Evolutionary conservation across 1,284 basidiomycete species (phyloP), one percentile per base, ranked within the genome.

Genomic region (Leucoagaricus sp.): DNA sequence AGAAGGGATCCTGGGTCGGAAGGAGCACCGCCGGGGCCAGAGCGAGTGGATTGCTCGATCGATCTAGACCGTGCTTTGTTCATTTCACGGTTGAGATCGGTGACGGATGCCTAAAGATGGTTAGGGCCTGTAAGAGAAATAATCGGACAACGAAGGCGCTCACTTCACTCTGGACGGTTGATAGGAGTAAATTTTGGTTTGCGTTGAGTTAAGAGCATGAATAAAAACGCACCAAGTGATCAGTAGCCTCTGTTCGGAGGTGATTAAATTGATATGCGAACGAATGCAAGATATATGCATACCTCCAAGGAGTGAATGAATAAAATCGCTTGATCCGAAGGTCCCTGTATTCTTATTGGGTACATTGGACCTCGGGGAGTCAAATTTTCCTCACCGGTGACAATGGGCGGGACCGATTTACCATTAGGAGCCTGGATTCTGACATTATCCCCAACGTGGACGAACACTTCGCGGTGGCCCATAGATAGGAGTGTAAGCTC

Each of bases 281-380:
- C n/a, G 41, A 9, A 31, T 23, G n/a, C 55, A n/a, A 17, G 13
- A 58, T 41, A 40, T 15, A n/a, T 17, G 62, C 82, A 36, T 62
- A 86, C 82, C 84, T 72, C 85, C 87, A 6, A 89, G 74, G 52
- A 89, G 71, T 59, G 88, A 91, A 66, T 91, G 86, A 48, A 90
- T 85, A 66, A 96, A 96, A 70, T 96, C 94, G 64, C 83, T 87
- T 1, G 87, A 87, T 12, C 94, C 94, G 64, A 96, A 96, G 0
- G 93, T 91, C 7, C 90, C 82, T 82, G 34, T 21, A 29, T 38
- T 4, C 34, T 21, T 17, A 17, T 1, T 54, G 34, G 40, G 45
- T 28, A 26, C 31, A 34, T 9, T 23, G 10, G 45, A 9, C 33
- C 23, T 9, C 21, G 40, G 19, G 36, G 26, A 25, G 46, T 21